Evolutionary conservation across 805 yeast genomes (phyloP), one percentile per base, ranked within the genome.

Genomic region (Isabelozyma pseudorhagii): DNA sequence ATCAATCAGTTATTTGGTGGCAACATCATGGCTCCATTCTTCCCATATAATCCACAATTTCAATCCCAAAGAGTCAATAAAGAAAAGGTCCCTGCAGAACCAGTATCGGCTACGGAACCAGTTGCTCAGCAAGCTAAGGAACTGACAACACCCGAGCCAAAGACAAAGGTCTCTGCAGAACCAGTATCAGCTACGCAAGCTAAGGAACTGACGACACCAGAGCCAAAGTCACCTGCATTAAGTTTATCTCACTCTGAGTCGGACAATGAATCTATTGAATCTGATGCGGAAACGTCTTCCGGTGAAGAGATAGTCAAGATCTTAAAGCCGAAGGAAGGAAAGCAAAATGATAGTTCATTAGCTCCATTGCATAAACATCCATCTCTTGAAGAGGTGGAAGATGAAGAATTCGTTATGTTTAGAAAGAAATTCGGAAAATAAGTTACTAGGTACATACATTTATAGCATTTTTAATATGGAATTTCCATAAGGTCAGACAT

Each of bases 401-500:
- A 67, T 48, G 71, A 67, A 56, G 71, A 66, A 43, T 72, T 68
- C 54, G 72, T 72, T 9, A 59, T 69, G 64, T 64, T 71, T 49
- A 67, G 71, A 47, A 73, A 72, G 57, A 71, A 64, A 52, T 69
- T 69, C 48, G 71, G 68, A 18, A 61, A 61, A 45, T 54, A 50
- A 50, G 25, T 21, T 5, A 21, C 25, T 21, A 21, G 25, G 3
- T 5, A 21, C 25, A 21, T 21, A 5, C 25, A 21, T 21, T 21
- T 21, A 21, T 21, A 21, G 25, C 25, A 21, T 21, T 21, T 21
- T 21, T 21, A 21, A 21, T 21, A 21, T 21, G 5, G 6, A 21
- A 21, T 21, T 21, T 21, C 25, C 25, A 21, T 4, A 21, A 2
- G 3, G 5, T 21, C 25, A 21, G 6, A 5, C 25, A 21, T 21